These are phyloP conservation scores for Nannochloropsis gaditana DNA, from an alignment of 108 stramenopile species.

Conservation along the genomic window DNA sequence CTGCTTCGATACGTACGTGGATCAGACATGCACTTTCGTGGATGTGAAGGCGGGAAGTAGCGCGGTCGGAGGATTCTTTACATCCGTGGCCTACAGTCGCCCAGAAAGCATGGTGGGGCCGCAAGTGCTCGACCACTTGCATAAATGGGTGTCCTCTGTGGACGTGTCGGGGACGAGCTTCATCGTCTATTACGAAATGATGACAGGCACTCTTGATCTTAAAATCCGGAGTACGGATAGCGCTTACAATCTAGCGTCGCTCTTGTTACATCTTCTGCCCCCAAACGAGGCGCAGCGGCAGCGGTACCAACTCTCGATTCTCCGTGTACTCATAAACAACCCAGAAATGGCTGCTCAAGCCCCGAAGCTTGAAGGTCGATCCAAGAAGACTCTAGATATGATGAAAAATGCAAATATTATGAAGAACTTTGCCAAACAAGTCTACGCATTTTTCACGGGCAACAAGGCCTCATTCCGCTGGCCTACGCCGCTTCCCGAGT, in stretches of 20 bases:
- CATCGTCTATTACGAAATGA: constrained; percentile 80
- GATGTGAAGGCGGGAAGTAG: not conserved
- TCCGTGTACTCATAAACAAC: constrained; percentile 82
- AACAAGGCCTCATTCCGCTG: not conserved
- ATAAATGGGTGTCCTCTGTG: constrained; percentile 12
- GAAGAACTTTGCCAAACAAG: constrained; percentile 15
- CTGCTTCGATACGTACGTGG: constrained; percentile 15
- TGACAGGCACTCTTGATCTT: constrained; percentile 80
- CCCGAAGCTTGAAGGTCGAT: constrained; percentile 69
- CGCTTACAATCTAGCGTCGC: constrained; percentile 82
- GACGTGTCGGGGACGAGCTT: constrained; percentile 58
- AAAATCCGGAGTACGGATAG: constrained; percentile 74
- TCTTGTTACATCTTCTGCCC: constrained; percentile 79
- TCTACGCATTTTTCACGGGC: constrained; percentile 2
- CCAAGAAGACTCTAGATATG: not conserved
- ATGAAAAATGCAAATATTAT: not conserved
- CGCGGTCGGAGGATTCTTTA: not conserved
- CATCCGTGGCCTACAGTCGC: constrained; percentile 3
- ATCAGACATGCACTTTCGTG: not conserved
- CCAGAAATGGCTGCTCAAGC: constrained; percentile 71
- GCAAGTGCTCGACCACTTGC: not conserved
- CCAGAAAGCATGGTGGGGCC: constrained; percentile 19
- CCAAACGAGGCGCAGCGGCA: constrained; percentile 72
- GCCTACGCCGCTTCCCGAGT: not conserved
- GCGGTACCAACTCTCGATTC: constrained; percentile 81